Base-by-base conservation (phyloP, 2,329 filamentous ascomycete genomes). In the Escovopsis sp. region DNA sequence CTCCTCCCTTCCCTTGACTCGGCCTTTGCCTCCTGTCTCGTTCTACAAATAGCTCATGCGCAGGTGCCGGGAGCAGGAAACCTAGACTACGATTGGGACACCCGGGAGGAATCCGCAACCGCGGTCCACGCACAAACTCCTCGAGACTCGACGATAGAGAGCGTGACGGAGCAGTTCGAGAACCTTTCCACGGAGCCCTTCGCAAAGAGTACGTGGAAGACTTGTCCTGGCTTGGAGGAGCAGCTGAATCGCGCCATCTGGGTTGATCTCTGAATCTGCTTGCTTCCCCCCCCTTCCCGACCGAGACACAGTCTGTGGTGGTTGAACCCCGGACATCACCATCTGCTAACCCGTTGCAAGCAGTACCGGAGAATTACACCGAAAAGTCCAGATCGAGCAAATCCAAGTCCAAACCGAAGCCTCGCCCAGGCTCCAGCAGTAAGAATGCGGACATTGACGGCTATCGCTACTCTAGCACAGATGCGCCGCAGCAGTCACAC, bases 81-180 rank as follows among this genome's bases (percentile, higher is more conserved):
- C 10, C 37, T 43, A 39, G 48, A 50, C 24, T 50, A 49, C 39
- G 48, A 50, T 35, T 50, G 45, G 47, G 45, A 47, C 29, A 42
- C 35, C 31, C 45, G 31, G 30, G 41, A 37, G 14, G 33, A 30
- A n/a, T 35, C 31, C 35, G 38, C 41, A n/a, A 35, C 44, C 10
- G 34, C 44, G 24, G 36, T 29, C 15, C 43, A 43, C 40, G 43
- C 43, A 37, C 43, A 45, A 38, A 45, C 44, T 20, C 44, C 44
- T 7, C 41, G 44, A 41, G 44, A 45, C n/a, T 27, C 44, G 16
- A 41, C 41, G n/a, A 45, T 45, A 37, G 39, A 36, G 33, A 39
- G 40, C 31, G 39, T 45, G 31, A 41, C 41, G 10, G 41, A 45
- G 16, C 37, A 37, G 20, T 42, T 45, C n/a, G 39, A 35, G 31